Conservation (phyloP, 2,329 filamentous ascomycete genomes). For the Colletotrichum sidae region DNA sequence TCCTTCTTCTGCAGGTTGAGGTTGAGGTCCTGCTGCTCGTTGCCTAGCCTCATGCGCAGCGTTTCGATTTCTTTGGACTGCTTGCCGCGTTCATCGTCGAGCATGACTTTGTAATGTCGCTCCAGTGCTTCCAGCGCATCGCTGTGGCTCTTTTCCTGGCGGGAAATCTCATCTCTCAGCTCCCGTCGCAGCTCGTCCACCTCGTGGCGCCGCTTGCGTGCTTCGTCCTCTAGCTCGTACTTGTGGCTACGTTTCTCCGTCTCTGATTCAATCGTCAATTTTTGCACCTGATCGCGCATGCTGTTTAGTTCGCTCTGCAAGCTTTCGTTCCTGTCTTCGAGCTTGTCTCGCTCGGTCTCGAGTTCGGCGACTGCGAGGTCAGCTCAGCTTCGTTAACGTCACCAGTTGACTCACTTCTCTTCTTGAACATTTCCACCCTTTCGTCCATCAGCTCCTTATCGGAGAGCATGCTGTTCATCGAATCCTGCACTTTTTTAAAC, state of each 20-base stretch:
- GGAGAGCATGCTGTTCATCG: constrained; percentile 75
- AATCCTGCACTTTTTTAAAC: constrained; percentile 77
- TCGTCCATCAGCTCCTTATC: constrained; percentile 80
- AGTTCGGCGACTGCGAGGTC: constrained; percentile 57
- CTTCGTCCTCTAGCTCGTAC: constrained; percentile 66
- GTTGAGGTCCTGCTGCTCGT: constrained; percentile 64
- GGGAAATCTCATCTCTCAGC: constrained; percentile 65
- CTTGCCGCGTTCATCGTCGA: constrained; percentile 72
- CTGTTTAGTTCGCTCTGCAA: constrained; percentile 74
- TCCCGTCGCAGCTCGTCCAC: constrained; percentile 65
- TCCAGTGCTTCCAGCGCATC: constrained; percentile 76
- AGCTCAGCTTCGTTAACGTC: constrained; percentile 29
- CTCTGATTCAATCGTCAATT: constrained; percentile 54
- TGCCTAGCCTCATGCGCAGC: constrained; percentile 64
- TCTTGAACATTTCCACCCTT: constrained; percentile 78
- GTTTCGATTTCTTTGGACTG: constrained; percentile 73
- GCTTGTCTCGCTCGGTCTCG: constrained; percentile 58
- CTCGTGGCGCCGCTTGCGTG: constrained; percentile 66
- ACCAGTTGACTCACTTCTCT: constrained; percentile 68
- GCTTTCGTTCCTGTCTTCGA: constrained; percentile 58
- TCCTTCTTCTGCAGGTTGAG: constrained; percentile 63
- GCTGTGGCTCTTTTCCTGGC: constrained; percentile 70
- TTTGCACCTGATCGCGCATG: constrained; percentile 51
- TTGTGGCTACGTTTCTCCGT: constrained; percentile 57
- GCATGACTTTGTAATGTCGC: constrained; percentile 70